phyloP scores from a whole-genome alignment of 441 rosid species.

The Codiaeum variegatum region DNA sequence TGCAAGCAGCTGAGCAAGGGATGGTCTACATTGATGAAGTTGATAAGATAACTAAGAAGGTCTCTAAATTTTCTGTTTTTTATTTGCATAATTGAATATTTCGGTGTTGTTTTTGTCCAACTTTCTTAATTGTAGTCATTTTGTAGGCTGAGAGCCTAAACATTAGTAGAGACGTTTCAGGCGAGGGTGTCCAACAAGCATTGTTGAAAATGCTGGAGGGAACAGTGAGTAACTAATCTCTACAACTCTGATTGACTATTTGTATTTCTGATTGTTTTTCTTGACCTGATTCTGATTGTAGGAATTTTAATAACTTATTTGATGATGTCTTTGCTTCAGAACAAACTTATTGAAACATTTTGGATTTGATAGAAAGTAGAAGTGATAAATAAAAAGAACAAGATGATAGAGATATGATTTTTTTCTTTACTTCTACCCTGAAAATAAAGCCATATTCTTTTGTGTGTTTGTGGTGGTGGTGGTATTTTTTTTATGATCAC shows the following conservation, averaged over 20 bases:
- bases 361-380: background rate
- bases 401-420: background rate
- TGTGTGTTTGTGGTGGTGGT: background rate
- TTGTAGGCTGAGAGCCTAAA: constrained; percentile 90
- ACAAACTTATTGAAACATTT: background rate
- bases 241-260: constrained; percentile 7
- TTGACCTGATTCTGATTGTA: background rate
- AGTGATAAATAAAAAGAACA: background rate
- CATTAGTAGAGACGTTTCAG: constrained; percentile 92
- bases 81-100: background rate
- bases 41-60: constrained; percentile 95
- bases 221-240: constrained; percentile 60
- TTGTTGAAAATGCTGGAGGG: constrained; percentile 94
- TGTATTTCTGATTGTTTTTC: background rate
- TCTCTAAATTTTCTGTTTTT: constrained; percentile 22
- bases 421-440: background rate
- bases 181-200: constrained; percentile 97
- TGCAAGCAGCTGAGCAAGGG: constrained; percentile 96
- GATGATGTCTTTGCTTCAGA: background rate
- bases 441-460: background rate
- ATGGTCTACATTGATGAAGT: constrained; percentile 96
- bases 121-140: constrained; percentile 15
- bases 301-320: background rate
- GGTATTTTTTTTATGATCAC: background rate
- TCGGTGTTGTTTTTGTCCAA: constrained; percentile 15